A percentile compares a stretch with the other conserved stretches of the same genome.
phyloP scores from a whole-genome alignment of 208 protist genomes.

The Trypanosoma boissoni region DNA sequence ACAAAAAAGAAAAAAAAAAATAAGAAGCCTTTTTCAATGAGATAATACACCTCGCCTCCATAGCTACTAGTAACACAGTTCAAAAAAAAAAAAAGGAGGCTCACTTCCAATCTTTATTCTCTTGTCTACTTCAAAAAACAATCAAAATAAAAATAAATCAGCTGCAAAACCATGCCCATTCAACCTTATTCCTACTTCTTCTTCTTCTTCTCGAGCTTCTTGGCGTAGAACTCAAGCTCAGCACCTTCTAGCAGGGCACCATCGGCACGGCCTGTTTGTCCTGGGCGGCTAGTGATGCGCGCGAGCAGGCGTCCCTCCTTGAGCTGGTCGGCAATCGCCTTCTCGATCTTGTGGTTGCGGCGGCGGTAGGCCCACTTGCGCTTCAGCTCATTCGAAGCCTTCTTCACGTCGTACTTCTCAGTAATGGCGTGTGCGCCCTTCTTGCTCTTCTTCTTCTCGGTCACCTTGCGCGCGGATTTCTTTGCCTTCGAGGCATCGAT shows the following conservation, averaged over 20 bases:
- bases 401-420: slow-evolving; percentile 77
- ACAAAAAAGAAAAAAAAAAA: slow-evolving; percentile 21
- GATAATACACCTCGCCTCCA: neutral
- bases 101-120: too few species aligned
- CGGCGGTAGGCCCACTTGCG: slow-evolving; percentile 77
- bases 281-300: slow-evolving; percentile 96
- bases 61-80: neutral
- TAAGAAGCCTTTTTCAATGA: neutral
- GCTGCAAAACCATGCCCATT: slow-evolving; percentile 2
- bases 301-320: slow-evolving; percentile 93
- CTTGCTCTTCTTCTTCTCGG: slow-evolving; percentile 69
- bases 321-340: slow-evolving; percentile 91
- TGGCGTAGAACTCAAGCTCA: slow-evolving; percentile 99
- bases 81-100: slow-evolving; percentile 6
- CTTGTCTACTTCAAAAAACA: neutral
- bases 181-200: slow-evolving; percentile 37
- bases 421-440: slow-evolving; percentile 53
- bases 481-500: slow-evolving; percentile 93
- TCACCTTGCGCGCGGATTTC: slow-evolving; percentile 34
- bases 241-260: slow-evolving; percentile 99
- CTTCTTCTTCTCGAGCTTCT: slow-evolving; percentile 98
- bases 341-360: slow-evolving; percentile 80
- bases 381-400: slow-evolving; percentile 59
- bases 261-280: slow-evolving; percentile 97
- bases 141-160: slow-evolving; percentile 11